phyloP scores from a whole-genome alignment of 495 filamentous ascomycete species.

The Podospora conica region DNA sequence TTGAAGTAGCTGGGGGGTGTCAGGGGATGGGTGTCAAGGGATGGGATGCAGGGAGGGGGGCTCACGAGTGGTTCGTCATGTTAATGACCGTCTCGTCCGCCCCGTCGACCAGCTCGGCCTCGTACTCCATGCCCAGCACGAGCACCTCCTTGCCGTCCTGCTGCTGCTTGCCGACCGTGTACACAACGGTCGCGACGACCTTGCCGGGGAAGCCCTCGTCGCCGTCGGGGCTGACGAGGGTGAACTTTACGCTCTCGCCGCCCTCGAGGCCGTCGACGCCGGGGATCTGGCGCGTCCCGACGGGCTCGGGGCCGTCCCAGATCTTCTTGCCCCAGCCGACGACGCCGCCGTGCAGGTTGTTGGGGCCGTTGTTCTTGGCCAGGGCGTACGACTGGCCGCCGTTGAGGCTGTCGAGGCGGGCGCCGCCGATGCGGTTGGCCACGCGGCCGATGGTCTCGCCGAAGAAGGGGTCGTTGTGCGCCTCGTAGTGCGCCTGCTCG shows the following conservation, averaged over 20 bases:
- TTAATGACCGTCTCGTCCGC: constrained; percentile 83
- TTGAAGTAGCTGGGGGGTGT: constrained; percentile 75
- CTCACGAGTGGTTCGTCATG: constrained; percentile 90
- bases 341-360: constrained; percentile 75
- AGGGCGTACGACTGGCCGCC: constrained; percentile 59
- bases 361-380: constrained; percentile 66
- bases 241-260: constrained; percentile 71
- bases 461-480: constrained; percentile 71
- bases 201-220: constrained; percentile 86
- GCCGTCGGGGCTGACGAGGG: constrained; percentile 62
- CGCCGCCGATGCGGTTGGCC: constrained; percentile 77
- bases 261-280: constrained; percentile 54
- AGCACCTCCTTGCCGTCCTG: constrained; percentile 53
- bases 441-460: constrained; percentile 91
- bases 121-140: constrained; percentile 78
- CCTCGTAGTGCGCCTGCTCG: constrained; percentile 61
- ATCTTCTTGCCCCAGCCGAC: constrained; percentile 79
- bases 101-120: constrained; percentile 71
- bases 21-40: not conserved
- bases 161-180: constrained; percentile 62
- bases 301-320: constrained; percentile 68
- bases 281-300: constrained; percentile 42
- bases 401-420: constrained; percentile 66
- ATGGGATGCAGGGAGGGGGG: not conserved
- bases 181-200: constrained; percentile 71